A percentile compares a stretch with the other conserved stretches of the same genome.
Conservation (phyloP, 495 filamentous ascomycete genomes). For the Aspergillus leporis region DNA sequence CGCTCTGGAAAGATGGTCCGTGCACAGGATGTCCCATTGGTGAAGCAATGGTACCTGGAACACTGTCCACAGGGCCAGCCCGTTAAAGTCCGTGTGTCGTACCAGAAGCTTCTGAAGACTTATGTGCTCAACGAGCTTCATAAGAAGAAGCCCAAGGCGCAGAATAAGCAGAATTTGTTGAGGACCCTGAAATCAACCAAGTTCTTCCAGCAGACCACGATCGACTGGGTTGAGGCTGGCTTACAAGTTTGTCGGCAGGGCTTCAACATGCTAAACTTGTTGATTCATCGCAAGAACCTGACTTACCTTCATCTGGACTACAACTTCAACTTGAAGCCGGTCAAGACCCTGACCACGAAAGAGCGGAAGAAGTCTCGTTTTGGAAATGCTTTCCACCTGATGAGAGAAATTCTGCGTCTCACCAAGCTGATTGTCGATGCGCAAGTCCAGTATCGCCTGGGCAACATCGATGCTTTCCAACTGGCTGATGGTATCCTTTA, state of each 20-base stretch:
- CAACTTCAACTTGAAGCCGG: constrained; percentile 99
- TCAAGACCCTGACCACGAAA: constrained; percentile 98
- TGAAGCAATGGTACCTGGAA: constrained; percentile 99
- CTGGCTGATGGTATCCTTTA: constrained; percentile 98
- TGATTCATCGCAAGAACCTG: constrained; percentile 98
- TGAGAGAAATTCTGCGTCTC: constrained; percentile 97
- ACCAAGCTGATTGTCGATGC: constrained; percentile 99
- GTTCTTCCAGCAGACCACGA: constrained; percentile 99
- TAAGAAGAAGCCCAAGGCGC: constrained; percentile 88
- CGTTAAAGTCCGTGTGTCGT: constrained; percentile 98
- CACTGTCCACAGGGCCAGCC: constrained; percentile 91
- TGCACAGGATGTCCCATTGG: constrained; percentile 93
- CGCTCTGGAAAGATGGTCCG: constrained; percentile 97
- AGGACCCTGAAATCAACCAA: constrained; percentile 91
- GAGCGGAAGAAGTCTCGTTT: constrained; percentile 99
- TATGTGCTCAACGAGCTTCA: constrained; percentile 97
- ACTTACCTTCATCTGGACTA: constrained; percentile 99
- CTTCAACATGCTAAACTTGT: constrained; percentile 98
- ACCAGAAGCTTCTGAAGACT: constrained; percentile 96
- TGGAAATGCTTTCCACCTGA: constrained; percentile 98
- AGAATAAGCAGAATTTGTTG: constrained; percentile 91
- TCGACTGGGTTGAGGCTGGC: constrained; percentile 99
- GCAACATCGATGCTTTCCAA: constrained; percentile 99
- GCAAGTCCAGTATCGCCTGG: constrained; percentile 95
- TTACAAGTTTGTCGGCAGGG: constrained; percentile 97